Evolutionary conservation across 2,329 filamentous ascomycete species (phyloP).

Genomic region (Pyrenophora tritici-repentis): DNA sequence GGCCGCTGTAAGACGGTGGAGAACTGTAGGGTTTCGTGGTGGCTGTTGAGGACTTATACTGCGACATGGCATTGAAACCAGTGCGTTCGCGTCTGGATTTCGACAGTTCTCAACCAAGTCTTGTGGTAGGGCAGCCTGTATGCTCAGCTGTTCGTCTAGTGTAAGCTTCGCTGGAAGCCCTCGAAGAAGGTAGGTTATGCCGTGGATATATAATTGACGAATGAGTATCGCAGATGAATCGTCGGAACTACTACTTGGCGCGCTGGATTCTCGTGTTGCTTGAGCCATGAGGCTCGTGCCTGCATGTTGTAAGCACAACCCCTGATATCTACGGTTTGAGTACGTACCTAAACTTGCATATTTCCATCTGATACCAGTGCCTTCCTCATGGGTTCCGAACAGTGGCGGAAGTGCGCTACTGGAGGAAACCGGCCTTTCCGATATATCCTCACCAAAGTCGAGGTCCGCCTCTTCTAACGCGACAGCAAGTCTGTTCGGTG

Average conservation of each 20-base stretch:
- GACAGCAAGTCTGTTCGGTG: conserved; percentile 22
- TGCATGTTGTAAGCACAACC: conserved; percentile 28
- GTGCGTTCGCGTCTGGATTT: conserved; percentile 20
- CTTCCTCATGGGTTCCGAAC: conserved; percentile 33
- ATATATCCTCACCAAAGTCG: conserved; percentile 31
- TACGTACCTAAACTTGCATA: conserved; percentile 57
- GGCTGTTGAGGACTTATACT: conserved; percentile 10
- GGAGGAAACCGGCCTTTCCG: conserved; percentile 33
- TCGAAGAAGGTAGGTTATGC: conserved; percentile 66
- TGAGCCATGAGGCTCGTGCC: conserved; percentile 55
- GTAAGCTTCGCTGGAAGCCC: conserved; percentile 65
- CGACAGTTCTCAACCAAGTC: conserved; percentile 21
- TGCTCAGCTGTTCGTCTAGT: conserved; percentile 57
- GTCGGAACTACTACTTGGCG: conserved; percentile 29
- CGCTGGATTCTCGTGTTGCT: conserved; percentile 53
- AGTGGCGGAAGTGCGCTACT: conserved; percentile 22
- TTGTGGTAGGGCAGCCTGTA: conserved; percentile 58
- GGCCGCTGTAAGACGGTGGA: conserved; percentile 64
- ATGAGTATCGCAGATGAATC: conserved; percentile 54
- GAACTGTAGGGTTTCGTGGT: conserved; percentile 51
- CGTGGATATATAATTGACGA: conserved; percentile 67
- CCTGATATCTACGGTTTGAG: neutral
- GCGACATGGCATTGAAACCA: conserved; percentile 20
- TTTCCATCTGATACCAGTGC: conserved; percentile 56
- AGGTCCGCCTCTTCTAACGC: conserved; percentile 27